Conservation (phyloP, 1,284 basidiomycete species). For the Apiotrichum sp. region DNA sequence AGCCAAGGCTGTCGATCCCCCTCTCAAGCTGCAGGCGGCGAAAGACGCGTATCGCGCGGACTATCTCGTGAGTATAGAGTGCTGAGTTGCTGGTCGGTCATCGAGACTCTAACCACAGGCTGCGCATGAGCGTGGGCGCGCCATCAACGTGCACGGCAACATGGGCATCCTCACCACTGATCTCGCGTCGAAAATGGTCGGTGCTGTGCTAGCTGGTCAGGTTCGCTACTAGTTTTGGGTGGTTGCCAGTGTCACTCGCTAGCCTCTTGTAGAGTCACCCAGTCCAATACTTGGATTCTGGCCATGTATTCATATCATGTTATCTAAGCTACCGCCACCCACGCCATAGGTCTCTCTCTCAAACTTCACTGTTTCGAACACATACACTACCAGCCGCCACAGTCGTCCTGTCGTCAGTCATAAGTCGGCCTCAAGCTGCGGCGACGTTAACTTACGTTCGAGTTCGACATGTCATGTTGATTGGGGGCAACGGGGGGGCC, state of each 20-base stretch:
- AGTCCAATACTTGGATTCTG: no score
- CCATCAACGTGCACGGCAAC: constrained; percentile 6
- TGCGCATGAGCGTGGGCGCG: background rate
- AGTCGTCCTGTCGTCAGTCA: background rate
- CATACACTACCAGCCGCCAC: background rate
- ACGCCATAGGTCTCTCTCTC: no score
- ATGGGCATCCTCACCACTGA: constrained; percentile 16
- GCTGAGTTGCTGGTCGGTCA: background rate
- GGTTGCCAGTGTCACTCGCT: no score
- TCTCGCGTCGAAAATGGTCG: constrained; percentile 13
- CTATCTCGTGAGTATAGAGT: constrained; percentile 14
- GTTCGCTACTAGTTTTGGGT: background rate
- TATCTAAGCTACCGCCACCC: no score
- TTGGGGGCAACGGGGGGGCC: background rate
- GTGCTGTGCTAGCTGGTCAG: constrained; percentile 6
- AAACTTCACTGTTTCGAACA: background rate
- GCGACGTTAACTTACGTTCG: background rate
- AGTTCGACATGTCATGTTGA: no score
- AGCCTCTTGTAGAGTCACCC: no score
- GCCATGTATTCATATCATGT: no score
- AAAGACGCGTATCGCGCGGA: constrained; percentile 28
- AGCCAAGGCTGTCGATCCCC: background rate
- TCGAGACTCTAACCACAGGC: background rate
- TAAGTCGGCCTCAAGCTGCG: background rate
- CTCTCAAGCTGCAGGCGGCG: constrained; percentile 27